A percentile compares a stretch with the other conserved stretches of the same genome.
These are phyloP conservation scores for Lactarius hengduanensis DNA, from an alignment of 768 basidiomycete species.

Conservation along the genomic window DNA sequence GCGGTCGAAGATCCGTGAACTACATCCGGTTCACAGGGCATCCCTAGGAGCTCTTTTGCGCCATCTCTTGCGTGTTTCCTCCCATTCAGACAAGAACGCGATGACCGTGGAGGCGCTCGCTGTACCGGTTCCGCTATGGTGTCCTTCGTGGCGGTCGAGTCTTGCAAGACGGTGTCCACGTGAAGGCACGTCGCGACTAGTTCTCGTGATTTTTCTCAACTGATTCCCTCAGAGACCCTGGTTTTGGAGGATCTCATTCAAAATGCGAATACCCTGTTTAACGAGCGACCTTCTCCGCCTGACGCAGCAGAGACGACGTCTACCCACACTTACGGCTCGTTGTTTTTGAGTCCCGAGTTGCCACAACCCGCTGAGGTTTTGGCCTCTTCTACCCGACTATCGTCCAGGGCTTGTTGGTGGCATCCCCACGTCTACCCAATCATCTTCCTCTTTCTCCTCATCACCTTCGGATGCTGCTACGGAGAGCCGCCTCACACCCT, in stretches of 20 bases:
- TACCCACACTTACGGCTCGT: background rate
- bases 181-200: background rate
- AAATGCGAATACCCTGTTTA: background rate
- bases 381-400: background rate
- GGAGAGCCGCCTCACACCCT: background rate
- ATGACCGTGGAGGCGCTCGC: background rate
- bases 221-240: background rate
- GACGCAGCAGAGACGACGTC: background rate
- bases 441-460: background rate
- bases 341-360: background rate
- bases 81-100: background rate
- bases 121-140: background rate
- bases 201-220: background rate
- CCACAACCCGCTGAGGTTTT: background rate
- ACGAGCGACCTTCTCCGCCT: background rate
- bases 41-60: background rate
- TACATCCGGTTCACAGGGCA: background rate
- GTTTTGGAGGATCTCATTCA: slow-evolving; percentile 1
- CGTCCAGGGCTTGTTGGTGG: background rate
- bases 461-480: background rate
- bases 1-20: background rate
- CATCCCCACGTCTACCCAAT: background rate
- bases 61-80: background rate
- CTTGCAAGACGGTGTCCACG: background rate
- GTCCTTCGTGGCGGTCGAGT: background rate